Evolutionary conservation across 306 rosid genomes (phyloP).

Genomic region (Amphicarpaea edgeworthii): DNA sequence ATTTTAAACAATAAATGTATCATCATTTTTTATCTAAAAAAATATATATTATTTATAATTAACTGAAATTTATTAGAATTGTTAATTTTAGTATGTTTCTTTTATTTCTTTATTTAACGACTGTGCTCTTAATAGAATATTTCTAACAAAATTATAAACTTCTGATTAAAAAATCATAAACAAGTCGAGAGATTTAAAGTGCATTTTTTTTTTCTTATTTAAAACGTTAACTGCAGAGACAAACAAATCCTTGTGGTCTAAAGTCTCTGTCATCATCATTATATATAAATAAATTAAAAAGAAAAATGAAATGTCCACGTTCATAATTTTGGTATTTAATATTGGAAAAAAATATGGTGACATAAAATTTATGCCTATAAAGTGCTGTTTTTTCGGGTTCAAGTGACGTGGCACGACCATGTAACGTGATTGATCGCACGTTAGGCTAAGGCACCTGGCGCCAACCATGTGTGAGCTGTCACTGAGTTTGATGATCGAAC

Average conservation of each 20-base stretch:
- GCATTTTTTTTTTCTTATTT: background rate
- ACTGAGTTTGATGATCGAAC: conserved; percentile 60
- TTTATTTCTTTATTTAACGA: too few relatives aligned
- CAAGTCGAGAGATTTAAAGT: background rate
- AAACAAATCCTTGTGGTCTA: background rate
- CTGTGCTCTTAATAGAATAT: too few relatives aligned
- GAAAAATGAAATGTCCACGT: too few relatives aligned
- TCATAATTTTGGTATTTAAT: background rate
- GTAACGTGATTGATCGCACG: conserved; percentile 76
- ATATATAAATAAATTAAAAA: background rate
- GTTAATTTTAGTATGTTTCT: too few relatives aligned
- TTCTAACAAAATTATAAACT: too few relatives aligned
- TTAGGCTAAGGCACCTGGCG: conserved; percentile 59
- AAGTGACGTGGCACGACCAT: conserved; percentile 62
- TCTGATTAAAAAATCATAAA: background rate
- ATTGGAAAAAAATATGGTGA: background rate
- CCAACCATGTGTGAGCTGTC: conserved; percentile 77
- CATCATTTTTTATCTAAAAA: too few relatives aligned
- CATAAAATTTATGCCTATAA: background rate
- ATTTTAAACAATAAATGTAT: too few relatives aligned
- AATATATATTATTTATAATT: too few relatives aligned
- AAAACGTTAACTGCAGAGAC: background rate
- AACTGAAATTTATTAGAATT: too few relatives aligned
- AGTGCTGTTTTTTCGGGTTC: background rate
- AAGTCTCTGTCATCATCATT: background rate